phyloP scores from a whole-genome alignment of 2,329 filamentous ascomycete genomes.

The Monilinia polystroma region DNA sequence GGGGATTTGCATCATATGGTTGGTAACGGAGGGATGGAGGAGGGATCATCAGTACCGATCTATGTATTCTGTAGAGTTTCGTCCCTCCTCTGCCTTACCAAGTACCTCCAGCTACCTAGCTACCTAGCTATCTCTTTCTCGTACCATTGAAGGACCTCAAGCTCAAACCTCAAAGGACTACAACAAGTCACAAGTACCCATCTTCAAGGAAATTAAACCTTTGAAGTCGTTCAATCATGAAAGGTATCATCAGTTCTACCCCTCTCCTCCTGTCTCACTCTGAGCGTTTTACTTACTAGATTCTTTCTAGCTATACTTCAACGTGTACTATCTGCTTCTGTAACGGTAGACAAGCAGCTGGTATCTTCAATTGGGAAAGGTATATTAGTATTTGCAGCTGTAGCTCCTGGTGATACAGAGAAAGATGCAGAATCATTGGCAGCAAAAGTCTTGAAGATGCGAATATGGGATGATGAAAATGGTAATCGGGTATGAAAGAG shows the following conservation, averaged over 20 bases:
- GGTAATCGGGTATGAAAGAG: slow-evolving; percentile 36
- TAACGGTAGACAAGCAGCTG: slow-evolving; percentile 87
- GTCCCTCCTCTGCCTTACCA: not conserved
- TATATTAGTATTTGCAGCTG: slow-evolving; percentile 84
- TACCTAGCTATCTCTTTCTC: too few species aligned
- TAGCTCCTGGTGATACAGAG: slow-evolving; percentile 84
- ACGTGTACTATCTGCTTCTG: slow-evolving; percentile 89
- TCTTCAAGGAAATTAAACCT: too few species aligned
- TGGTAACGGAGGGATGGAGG: too few species aligned
- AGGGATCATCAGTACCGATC: too few species aligned
- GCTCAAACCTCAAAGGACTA: too few species aligned
- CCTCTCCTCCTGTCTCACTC: slow-evolving; percentile 6
- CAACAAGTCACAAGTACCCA: too few species aligned
- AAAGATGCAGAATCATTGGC: slow-evolving; percentile 85
- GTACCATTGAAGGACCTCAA: too few species aligned
- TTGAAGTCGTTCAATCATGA: slow-evolving; percentile 34
- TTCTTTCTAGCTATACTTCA: slow-evolving; percentile 75
- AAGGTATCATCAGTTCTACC: slow-evolving; percentile 39
- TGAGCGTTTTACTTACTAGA: slow-evolving; percentile 18
- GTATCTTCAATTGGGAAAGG: slow-evolving; percentile 91
- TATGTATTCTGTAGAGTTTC: not conserved
- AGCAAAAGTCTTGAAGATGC: slow-evolving; percentile 82
- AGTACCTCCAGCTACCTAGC: too few species aligned
- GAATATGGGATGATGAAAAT: slow-evolving; percentile 65
- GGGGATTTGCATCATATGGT: too few species aligned